phyloP scores from a whole-genome alignment of 164 flowering plant species.

The Stephania cephalantha region DNA sequence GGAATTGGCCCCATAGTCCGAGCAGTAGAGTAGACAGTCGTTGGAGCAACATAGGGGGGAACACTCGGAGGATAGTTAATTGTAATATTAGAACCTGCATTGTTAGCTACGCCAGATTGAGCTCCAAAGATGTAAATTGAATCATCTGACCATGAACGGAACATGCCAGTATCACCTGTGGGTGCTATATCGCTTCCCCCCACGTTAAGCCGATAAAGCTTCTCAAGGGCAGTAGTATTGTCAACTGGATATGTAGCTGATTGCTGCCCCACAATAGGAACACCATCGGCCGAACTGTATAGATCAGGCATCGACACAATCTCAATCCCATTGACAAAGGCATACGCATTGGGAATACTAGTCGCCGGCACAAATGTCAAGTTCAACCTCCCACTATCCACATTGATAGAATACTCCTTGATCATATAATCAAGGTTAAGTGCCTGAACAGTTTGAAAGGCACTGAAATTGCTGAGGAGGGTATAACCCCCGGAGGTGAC shows the following conservation, averaged over 20 bases:
- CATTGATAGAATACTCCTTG: slow-evolving; percentile 63
- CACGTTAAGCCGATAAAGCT: slow-evolving; percentile 64
- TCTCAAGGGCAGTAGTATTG: slow-evolving; percentile 64
- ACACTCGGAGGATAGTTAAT: slow-evolving; percentile 29
- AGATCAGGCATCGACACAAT: slow-evolving; percentile 73
- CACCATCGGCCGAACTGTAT: slow-evolving; percentile 29
- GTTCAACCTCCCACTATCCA: slow-evolving; percentile 33
- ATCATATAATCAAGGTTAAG: slow-evolving; percentile 46
- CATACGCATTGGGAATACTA: slow-evolving; percentile 41
- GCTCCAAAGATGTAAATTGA: slow-evolving; percentile 49
- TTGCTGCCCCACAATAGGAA: slow-evolving; percentile 37
- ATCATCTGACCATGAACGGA: slow-evolving; percentile 41
- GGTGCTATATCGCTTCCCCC: slow-evolving; percentile 54
- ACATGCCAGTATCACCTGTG: slow-evolving; percentile 22
- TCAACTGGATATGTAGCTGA: slow-evolving; percentile 20
- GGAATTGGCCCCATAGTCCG: slow-evolving; percentile 66
- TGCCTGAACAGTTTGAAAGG: slow-evolving; percentile 49
- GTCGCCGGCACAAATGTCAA: slow-evolving; percentile 58
- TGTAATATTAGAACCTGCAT: slow-evolving; percentile 27
- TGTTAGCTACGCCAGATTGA: slow-evolving; percentile 45
- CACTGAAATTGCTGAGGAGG: slow-evolving; percentile 70
- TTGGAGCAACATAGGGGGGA: slow-evolving; percentile 60
- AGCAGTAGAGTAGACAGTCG: slow-evolving; percentile 52
- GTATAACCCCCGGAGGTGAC: slow-evolving; percentile 44
- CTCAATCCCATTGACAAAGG: slow-evolving; percentile 93